These are phyloP conservation scores for Xerocomellus amylosporus DNA, from an alignment of 768 basidiomycete species.

Conservation along the genomic window DNA sequence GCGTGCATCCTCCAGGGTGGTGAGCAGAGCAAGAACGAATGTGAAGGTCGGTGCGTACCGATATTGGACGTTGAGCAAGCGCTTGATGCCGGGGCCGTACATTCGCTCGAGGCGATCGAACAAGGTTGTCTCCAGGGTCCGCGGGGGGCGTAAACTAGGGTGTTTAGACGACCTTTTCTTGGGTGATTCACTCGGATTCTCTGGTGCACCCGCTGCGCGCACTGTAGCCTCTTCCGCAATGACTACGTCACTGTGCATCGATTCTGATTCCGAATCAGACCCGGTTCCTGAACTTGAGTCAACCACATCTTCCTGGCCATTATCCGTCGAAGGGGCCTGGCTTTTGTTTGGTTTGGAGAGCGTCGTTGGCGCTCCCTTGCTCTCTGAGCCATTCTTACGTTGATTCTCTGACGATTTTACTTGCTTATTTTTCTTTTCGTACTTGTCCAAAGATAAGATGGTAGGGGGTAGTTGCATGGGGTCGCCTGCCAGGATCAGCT, in stretches of 20 bases:
- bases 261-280: constrained; percentile 19
- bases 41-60: constrained; percentile 43
- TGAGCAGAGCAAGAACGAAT: background rate
- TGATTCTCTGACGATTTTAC: background rate
- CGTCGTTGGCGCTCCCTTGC: background rate
- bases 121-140: constrained; percentile 80
- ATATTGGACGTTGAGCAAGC: constrained; percentile 89
- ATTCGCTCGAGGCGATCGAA: constrained; percentile 90
- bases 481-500: constrained; percentile 89
- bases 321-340: background rate
- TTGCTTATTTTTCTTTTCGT: constrained; percentile 30
- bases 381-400: background rate
- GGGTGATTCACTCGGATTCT: background rate
- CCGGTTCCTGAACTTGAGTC: constrained; percentile 7
- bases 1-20: constrained; percentile 69
- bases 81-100: constrained; percentile 80
- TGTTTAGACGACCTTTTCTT: constrained; percentile 14
- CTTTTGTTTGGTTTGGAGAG: background rate
- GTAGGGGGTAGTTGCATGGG: constrained; percentile 96
- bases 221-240: constrained; percentile 19
- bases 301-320: background rate
- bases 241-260: constrained; percentile 18
- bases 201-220: background rate
- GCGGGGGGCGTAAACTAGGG: constrained; percentile 52
- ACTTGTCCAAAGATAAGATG: constrained; percentile 62